Evolutionary conservation across 805 yeast species (phyloP), one percentile per base, ranked within the genome.

Genomic region (Diddensiella transvaalensis): DNA sequence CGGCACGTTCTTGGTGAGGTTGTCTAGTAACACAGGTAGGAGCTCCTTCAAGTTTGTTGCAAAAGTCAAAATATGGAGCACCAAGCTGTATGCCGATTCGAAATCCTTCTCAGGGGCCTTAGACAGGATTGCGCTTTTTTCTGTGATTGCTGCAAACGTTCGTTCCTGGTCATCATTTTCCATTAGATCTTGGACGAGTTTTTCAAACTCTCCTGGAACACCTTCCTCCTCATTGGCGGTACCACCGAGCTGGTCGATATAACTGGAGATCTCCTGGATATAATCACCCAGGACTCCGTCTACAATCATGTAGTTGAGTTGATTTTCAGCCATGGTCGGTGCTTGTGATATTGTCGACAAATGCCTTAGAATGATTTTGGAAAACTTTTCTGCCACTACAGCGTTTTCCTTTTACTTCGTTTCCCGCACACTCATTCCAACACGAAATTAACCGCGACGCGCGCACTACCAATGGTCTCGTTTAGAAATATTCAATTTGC

Each of bases 31-130:
- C 19, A 57, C 55, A 4, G 64, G 61, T 35, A 63, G 51, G 23
- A 63, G 57, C 17, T 57, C 60, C 10, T 55, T 60, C 46, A 65
- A 59, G 35, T 67, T 61, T 15, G 67, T 58, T 32, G 68, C 62
- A 29, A 60, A 59, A 15, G 66, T 54, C 42, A 70, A 51, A 35
- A 69, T 63, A 51, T 63, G 67, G 42, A 70, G 52, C 21, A 66
- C 57, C 44, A 70, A 60, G 58, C 69, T 71, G 59, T 64, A 69
- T 5, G 64, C 63, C 4, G 70, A 51, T 60, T 70, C 74, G 46
- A 68, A 66, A 44, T 70, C 72, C 45, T 54, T 47, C 43, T 60
- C 67, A 4, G 68, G 65, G n/a, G 66, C 65, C 44, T 55, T 55
- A 48, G 60, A 46, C 10, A 67, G 59, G 22, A 56, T 52, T 21